phyloP scores from a whole-genome alignment of 352 stramenopile species.

The Globisporangium nodosum region DNA sequence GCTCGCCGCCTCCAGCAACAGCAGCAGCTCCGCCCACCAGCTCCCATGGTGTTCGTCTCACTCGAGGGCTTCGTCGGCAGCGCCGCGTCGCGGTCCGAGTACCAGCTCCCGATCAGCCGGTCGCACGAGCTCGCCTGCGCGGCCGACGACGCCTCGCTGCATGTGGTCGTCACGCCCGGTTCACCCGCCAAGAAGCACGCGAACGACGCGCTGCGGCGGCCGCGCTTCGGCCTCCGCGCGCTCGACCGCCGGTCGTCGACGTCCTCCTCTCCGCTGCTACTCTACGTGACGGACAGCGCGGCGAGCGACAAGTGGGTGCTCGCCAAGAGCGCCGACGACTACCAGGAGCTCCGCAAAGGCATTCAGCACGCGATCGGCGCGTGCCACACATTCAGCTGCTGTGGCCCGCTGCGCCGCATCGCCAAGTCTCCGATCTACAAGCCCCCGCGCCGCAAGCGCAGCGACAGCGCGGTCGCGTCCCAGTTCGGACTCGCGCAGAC shows the following conservation, averaged over 20 bases:
- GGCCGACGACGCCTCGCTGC: constrained; percentile 19
- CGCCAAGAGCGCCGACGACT: constrained; percentile 41
- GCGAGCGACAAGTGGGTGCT: constrained; percentile 70
- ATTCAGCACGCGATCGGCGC: constrained; percentile 23
- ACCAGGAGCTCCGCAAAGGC: constrained; percentile 33
- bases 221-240: constrained; percentile 8
- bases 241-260: not conserved
- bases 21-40: no score
- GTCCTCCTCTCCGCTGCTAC: constrained; percentile 33
- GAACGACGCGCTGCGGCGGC: constrained; percentile 8
- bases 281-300: constrained; percentile 72
- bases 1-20: no score
- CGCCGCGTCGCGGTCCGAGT: constrained; percentile 3
- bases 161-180: constrained; percentile 65
- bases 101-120: constrained; percentile 9
- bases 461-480: constrained; percentile 21
- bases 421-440: constrained; percentile 38
- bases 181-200: constrained; percentile 37
- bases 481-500: constrained; percentile 39
- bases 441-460: constrained; percentile 26
- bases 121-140: constrained; percentile 8
- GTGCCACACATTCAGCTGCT: constrained; percentile 51
- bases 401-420: constrained; percentile 47
- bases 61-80: constrained; percentile 51
- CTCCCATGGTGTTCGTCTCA: constrained; percentile 68